Percentiles rank a stretch among this genome's conserved stretches.
phyloP scores from a whole-genome alignment of 1,284 basidiomycete species.

The Meira nashicola region DNA sequence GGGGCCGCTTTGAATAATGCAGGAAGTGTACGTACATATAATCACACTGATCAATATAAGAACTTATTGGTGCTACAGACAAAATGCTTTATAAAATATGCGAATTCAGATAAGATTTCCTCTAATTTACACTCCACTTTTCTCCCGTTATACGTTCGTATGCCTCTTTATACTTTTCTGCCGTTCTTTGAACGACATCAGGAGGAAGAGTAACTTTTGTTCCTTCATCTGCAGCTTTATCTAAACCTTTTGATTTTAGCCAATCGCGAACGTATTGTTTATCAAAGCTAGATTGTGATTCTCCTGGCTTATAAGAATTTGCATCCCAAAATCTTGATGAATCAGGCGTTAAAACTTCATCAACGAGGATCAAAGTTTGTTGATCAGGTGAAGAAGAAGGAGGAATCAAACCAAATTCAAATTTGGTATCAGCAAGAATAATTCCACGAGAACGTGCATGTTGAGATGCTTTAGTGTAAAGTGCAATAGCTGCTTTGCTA shows the following conservation, averaged over 20 bases:
- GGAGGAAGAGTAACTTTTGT: slow-evolving; percentile 39
- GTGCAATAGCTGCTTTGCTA: slow-evolving; percentile 61
- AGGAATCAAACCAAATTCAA: slow-evolving; percentile 70
- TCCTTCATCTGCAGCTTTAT: slow-evolving; percentile 40
- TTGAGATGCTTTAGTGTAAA: slow-evolving; percentile 73
- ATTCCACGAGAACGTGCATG: slow-evolving; percentile 75
- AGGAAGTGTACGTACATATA: no score
- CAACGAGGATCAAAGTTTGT: slow-evolving; percentile 72
- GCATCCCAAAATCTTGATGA: slow-evolving; percentile 94
- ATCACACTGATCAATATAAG: no score
- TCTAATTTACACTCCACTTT: no score
- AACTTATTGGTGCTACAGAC: no score
- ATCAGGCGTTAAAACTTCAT: slow-evolving; percentile 94
- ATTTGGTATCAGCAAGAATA: slow-evolving; percentile 92
- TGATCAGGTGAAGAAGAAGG: not conserved
- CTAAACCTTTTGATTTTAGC: slow-evolving; percentile 53
- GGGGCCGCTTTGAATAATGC: no score
- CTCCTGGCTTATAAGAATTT: slow-evolving; percentile 68
- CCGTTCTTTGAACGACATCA: slow-evolving; percentile 41
- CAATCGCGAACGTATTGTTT: slow-evolving; percentile 95
- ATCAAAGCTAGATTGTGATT: slow-evolving; percentile 83
- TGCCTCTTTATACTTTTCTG: slow-evolving; percentile 47
- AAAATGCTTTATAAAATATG: no score
- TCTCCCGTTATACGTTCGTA: slow-evolving; percentile 43
- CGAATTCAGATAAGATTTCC: no score